A percentile compares a stretch with the other conserved stretches of the same genome.
Conservation (phyloP, 805 yeast genomes). For the baker's yeast (Saccharomyces cerevisiae) region DNA sequence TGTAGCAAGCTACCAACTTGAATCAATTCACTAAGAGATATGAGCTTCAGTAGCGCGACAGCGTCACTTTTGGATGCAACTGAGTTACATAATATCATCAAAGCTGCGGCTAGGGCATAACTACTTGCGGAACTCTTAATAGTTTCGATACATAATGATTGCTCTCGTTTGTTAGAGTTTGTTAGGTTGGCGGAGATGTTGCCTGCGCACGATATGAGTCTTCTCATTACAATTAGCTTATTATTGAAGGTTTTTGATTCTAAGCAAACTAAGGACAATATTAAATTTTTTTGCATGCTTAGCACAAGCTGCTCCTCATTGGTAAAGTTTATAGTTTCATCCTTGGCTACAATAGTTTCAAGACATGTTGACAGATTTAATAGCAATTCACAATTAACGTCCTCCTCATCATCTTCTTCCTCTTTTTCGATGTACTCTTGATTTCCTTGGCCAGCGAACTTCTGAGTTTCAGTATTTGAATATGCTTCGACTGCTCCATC, state of each 20-base stretch:
- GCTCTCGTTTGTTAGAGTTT: slow-evolving; percentile 17
- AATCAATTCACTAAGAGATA: slow-evolving; percentile 13
- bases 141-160: slow-evolving; percentile 8
- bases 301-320: slow-evolving; percentile 1
- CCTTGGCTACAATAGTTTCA: slow-evolving; percentile 13
- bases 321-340: slow-evolving; percentile 10
- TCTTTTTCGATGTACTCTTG: slow-evolving; percentile 2
- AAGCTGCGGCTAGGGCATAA: slow-evolving; percentile 21
- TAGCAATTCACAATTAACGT: slow-evolving; percentile 15
- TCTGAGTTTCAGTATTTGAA: slow-evolving; percentile 8
- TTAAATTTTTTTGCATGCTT: slow-evolving; percentile 13
- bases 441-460: slow-evolving; percentile 5
- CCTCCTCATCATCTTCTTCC: slow-evolving; percentile 6
- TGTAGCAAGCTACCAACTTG: slow-evolving; percentile 8
- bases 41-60: slow-evolving; percentile 8
- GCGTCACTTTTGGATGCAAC: slow-evolving; percentile 17
- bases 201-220: slow-evolving; percentile 21
- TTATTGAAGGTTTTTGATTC: slow-evolving; percentile 16
- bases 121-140: slow-evolving; percentile 10
- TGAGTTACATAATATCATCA: slow-evolving; percentile 23
- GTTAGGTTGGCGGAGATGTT: slow-evolving; percentile 22
- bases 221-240: slow-evolving; percentile 28
- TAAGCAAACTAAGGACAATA: slow-evolving; percentile 13
- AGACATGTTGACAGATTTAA: slow-evolving; percentile 13
- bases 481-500: slow-evolving; percentile 1